phyloP scores from a whole-genome alignment of 345 rosid genomes.

The Camelina laxa region DNA sequence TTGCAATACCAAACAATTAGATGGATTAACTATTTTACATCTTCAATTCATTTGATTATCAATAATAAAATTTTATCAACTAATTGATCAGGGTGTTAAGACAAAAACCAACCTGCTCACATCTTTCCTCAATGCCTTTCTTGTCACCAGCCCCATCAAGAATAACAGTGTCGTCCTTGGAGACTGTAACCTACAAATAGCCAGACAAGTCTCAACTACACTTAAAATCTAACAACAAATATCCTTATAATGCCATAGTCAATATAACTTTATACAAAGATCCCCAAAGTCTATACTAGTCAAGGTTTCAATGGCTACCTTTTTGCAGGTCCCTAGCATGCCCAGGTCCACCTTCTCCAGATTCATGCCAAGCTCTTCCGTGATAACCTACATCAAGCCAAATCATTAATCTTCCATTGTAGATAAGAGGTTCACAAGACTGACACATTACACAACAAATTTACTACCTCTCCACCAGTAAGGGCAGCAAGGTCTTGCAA shows the following conservation, averaged over 20 bases:
- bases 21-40: neutral
- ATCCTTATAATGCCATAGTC: neutral
- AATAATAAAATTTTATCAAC: neutral
- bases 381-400: constrained; percentile 60
- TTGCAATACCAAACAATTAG: neutral
- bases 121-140: constrained; percentile 83
- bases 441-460: neutral
- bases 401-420: neutral
- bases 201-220: constrained; percentile 20
- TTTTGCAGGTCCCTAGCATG: constrained; percentile 93
- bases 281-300: neutral
- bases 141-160: constrained; percentile 98
- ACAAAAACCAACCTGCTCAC: constrained; percentile 67
- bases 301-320: constrained; percentile 49
- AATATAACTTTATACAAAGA: neutral
- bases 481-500: constrained; percentile 89
- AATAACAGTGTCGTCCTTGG: constrained; percentile 88
- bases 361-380: constrained; percentile 95
- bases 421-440: neutral
- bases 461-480: constrained; percentile 49
- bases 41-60: neutral
- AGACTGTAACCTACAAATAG: constrained; percentile 26
- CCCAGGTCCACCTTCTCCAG: constrained; percentile 85
- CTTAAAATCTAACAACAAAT: constrained; percentile 41
- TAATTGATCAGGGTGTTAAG: neutral